Percentiles rank a stretch among this genome's conserved stretches.
phyloP scores from a whole-genome alignment of 164 flowering plant species.

The Platanus orientalis region DNA sequence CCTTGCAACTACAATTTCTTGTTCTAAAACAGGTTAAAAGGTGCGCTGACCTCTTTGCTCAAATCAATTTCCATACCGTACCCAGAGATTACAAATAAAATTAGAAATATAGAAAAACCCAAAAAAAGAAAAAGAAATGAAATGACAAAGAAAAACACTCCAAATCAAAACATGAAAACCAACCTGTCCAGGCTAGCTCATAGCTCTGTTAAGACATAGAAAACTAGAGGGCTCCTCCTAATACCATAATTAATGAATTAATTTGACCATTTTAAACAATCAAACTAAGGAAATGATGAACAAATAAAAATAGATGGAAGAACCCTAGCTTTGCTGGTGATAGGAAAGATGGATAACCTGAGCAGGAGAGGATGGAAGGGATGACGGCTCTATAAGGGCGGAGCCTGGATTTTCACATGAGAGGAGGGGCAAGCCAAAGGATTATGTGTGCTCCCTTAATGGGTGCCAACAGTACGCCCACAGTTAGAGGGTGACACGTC shows the following conservation, averaged over 20 bases:
- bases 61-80: slow-evolving; percentile 82
- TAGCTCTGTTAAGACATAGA: slow-evolving; percentile 76
- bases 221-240: slow-evolving; percentile 84
- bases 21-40: slow-evolving; percentile 37
- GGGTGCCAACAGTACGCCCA: too few species aligned
- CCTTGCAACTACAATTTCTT: slow-evolving; percentile 34
- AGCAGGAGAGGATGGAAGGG: slow-evolving; percentile 26
- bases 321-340: neutral
- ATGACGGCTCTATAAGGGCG: slow-evolving; percentile 18
- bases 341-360: slow-evolving; percentile 30
- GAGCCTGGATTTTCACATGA: too few species aligned
- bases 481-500: too few species aligned
- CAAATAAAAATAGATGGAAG: too few species aligned
- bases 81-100: slow-evolving; percentile 3
- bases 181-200: slow-evolving; percentile 90
- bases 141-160: neutral
- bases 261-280: neutral
- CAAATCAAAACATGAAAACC: slow-evolving; percentile 5
- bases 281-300: neutral
- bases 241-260: slow-evolving; percentile 6
- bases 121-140: too few species aligned
- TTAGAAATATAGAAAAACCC: neutral
- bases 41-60: slow-evolving; percentile 61
- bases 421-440: too few species aligned
- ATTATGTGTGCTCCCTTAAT: too few species aligned